Evolutionary conservation across 208 protist species (phyloP).

Genomic region (Tritrichomonas foetus): DNA sequence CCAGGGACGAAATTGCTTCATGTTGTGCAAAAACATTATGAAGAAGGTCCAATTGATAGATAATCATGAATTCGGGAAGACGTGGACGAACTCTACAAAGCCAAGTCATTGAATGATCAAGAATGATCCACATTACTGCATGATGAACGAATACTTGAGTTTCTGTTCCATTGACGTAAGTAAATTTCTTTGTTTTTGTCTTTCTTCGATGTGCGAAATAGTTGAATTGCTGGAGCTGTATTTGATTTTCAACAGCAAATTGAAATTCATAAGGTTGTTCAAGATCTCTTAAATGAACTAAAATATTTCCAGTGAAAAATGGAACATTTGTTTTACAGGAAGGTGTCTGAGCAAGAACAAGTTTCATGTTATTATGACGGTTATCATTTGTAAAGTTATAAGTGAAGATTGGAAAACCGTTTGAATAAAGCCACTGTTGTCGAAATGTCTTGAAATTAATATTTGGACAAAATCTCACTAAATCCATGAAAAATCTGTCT

Average conservation of each 20-base stretch:
- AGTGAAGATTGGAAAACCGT: background rate
- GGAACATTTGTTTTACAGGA: background rate
- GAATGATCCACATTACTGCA: background rate
- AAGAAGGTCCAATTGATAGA: background rate
- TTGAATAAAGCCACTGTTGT: background rate
- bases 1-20: background rate
- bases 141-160: background rate
- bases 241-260: background rate
- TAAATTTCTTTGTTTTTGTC: background rate
- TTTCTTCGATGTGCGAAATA: background rate
- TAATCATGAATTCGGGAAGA: background rate
- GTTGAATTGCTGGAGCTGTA: background rate
- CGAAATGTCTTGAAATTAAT: constrained; percentile 14
- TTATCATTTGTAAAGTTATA: background rate
- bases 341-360: background rate
- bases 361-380: background rate
- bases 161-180: background rate
- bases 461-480: background rate
- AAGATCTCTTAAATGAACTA: background rate
- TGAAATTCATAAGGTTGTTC: background rate
- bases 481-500: background rate
- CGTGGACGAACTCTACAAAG: background rate
- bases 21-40: background rate
- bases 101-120: background rate
- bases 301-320: background rate